Conservation (phyloP, 192 early-diverging fungal species). For the Umbelopsis sp. region DNA sequence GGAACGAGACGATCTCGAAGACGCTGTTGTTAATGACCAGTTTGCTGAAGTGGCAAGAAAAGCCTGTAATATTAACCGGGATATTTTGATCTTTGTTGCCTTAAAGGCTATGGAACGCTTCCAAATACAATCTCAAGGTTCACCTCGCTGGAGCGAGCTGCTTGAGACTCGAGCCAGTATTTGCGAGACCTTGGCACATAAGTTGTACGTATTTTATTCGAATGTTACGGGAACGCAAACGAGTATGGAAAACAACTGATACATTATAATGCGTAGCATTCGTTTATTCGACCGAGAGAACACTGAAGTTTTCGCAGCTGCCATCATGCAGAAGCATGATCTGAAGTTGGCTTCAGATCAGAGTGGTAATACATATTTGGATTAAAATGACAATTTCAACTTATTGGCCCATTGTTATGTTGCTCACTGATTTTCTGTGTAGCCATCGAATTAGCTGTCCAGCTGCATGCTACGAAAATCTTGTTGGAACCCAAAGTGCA, state of each 20-base stretch:
- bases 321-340: conserved; percentile 16
- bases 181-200: conserved; percentile 6
- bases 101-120: conserved; percentile 21
- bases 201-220: conserved; percentile 2
- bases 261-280: neutral
- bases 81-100: conserved; percentile 7
- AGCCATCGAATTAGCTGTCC: conserved; percentile 16
- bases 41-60: conserved; percentile 12
- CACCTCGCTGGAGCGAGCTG: conserved; percentile 22
- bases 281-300: conserved; percentile 7
- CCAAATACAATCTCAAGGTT: conserved; percentile 8
- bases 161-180: conserved; percentile 11
- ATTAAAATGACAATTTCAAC: neutral
- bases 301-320: conserved; percentile 4
- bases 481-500: conserved; percentile 21
- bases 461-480: conserved; percentile 17
- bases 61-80: conserved; percentile 10
- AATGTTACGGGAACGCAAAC: neutral
- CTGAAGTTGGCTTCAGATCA: conserved; percentile 16
- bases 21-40: conserved; percentile 5
- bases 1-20: conserved; percentile 18
- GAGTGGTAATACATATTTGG: neutral
- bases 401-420: neutral
- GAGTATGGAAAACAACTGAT: neutral
- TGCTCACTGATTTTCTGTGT: neutral